Evolutionary conservation across 2,329 filamentous ascomycete species (phyloP).

Genomic region (Trichoderma koningii): DNA sequence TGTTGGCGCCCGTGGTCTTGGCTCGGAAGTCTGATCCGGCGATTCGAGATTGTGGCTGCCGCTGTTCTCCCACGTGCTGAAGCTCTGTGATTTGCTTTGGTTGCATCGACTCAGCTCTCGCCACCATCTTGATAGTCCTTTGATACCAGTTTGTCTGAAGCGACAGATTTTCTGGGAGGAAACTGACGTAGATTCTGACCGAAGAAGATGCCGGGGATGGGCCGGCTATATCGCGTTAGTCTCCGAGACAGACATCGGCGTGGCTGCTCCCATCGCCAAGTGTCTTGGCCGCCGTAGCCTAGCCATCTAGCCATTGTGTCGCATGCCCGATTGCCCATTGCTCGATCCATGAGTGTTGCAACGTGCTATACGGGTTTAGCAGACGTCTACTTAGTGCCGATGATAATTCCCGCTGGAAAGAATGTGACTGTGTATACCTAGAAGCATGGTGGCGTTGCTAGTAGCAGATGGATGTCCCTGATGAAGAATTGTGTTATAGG

Average conservation of each 20-base stretch:
- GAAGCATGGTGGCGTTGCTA: not conserved
- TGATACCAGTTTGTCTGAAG: not conserved
- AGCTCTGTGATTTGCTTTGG: constrained; percentile 2
- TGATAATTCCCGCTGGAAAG: not conserved
- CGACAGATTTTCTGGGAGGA: not conserved
- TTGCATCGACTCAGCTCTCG: not conserved
- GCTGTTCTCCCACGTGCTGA: constrained; percentile 2
- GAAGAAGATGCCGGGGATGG: too few relatives aligned
- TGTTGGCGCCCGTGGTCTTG: not conserved
- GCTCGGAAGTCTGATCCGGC: not conserved
- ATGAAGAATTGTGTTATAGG: too few relatives aligned
- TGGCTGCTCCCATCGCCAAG: constrained; percentile 9
- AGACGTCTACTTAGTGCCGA: not conserved
- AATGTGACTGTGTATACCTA: not conserved
- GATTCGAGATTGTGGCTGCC: not conserved
- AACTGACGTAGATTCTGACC: not conserved
- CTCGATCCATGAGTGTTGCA: not conserved
- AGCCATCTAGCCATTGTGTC: not conserved
- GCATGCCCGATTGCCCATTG: constrained; percentile 9
- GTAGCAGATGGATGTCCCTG: not conserved
- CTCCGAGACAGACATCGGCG: not conserved
- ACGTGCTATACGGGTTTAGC: constrained; percentile 8
- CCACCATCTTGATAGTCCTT: not conserved
- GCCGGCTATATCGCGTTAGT: not conserved
- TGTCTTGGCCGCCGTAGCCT: constrained; percentile 6